Evolutionary conservation across 371 early-diverging fungal species (phyloP), one percentile per base, ranked within the genome.

Genomic region (Mucor ambiguus): DNA sequence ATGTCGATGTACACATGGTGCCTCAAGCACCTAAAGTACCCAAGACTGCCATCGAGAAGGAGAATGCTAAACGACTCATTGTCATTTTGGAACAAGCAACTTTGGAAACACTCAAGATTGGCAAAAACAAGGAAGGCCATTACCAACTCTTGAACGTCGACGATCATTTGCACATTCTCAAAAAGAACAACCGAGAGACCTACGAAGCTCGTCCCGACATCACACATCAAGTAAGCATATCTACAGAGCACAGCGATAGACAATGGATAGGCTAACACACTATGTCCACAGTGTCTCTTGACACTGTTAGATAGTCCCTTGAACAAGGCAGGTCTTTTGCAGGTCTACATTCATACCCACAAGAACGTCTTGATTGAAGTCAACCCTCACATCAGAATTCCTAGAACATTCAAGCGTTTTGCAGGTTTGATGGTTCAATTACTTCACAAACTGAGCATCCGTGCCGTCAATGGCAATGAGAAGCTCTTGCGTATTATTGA

Each of bases 351-450:
- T 55, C 94, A 94, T 69, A 98, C 99, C 20, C 87, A 90, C 63
- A 93, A 92, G 76, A 95, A 96, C 69, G 97, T 96, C 11, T 85
- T 99, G 58, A 97, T 99, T 60, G 98, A 98, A 86, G 92, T 99
- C 60, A 96, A 95, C 74, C 98, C 98, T 58, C 93, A 95, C 66
- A 95, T 96, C 62, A 89, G 99, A 70, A 98, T 99, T 71, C 99
- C 99, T 24, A 85, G 99, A 79, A 98, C 98, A 10, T 98, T 95
- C 75, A 96, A 95, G 81, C 92, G 99, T 68, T 99, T 99, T 81
- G 91, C 94, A 63, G 99, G 99, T 44, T 82, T 99, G 59, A 95
- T 98, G 93, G 88, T 98, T 28, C 97, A 99, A 89, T 86, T 99
- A 63, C 87, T 98, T 56, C 98, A 98, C 79, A 98, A 98, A 78